A percentile compares a stretch with the other conserved stretches of the same genome.
Evolutionary conservation across 805 yeast genomes (phyloP).

Genomic region (Yarrowia deformans): DNA sequence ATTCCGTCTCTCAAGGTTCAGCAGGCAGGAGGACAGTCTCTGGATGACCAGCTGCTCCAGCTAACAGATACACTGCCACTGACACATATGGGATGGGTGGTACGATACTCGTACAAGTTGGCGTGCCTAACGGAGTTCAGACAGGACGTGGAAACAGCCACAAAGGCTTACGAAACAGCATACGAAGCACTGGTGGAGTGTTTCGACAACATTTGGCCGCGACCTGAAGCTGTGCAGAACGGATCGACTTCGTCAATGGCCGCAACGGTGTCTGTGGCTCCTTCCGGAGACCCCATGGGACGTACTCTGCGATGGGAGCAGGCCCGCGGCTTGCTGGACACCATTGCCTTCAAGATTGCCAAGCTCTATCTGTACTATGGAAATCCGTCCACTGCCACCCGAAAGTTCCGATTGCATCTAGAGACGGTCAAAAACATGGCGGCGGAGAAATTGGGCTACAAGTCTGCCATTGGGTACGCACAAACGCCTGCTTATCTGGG

Average conservation of each 20-base stretch:
- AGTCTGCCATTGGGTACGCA: slow-evolving; percentile 45
- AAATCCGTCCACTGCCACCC: slow-evolving; percentile 64
- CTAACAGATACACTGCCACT: slow-evolving; percentile 19
- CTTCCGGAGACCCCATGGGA: slow-evolving; percentile 42
- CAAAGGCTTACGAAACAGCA: slow-evolving; percentile 60
- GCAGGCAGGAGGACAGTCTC: slow-evolving; percentile 30
- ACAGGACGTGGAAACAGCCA: slow-evolving; percentile 57
- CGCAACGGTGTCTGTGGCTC: slow-evolving; percentile 13
- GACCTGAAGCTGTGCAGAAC: slow-evolving; percentile 25
- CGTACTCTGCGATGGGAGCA: slow-evolving; percentile 54
- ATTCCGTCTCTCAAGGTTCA: slow-evolving; percentile 7
- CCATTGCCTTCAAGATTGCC: slow-evolving; percentile 67
- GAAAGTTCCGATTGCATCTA: slow-evolving; percentile 70
- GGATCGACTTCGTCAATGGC: slow-evolving; percentile 5
- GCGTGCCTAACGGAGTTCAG: slow-evolving; percentile 61
- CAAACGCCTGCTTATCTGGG: slow-evolving; percentile 47
- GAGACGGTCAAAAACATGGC: slow-evolving; percentile 56
- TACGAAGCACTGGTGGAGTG: slow-evolving; percentile 59
- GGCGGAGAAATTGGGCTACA: slow-evolving; percentile 48
- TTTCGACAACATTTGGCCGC: slow-evolving; percentile 48
- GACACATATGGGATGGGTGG: slow-evolving; percentile 52
- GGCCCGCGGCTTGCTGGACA: slow-evolving; percentile 62
- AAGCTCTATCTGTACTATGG: slow-evolving; percentile 66
- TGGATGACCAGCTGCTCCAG: slow-evolving; percentile 18
- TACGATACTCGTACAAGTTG: slow-evolving; percentile 60